Conservation (phyloP, 345 rosid species). For the Acer yangbiense region DNA sequence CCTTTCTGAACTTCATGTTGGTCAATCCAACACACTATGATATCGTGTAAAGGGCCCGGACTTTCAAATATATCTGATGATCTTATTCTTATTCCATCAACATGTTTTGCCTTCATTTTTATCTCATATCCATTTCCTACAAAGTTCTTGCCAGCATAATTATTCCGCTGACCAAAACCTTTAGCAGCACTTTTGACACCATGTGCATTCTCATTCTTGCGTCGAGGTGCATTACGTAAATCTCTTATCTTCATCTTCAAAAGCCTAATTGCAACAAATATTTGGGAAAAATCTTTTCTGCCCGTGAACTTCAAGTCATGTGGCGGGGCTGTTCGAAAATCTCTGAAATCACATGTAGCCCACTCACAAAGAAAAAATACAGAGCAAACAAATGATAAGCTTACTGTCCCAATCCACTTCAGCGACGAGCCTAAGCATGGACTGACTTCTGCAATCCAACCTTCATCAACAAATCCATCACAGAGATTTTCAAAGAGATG, state of each 20-base stretch:
- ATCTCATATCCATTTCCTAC: slow-evolving; percentile 33
- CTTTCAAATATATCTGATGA: slow-evolving; percentile 69
- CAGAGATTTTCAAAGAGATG: slow-evolving; percentile 78
- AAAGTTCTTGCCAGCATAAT: slow-evolving; percentile 32
- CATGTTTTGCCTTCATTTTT: slow-evolving; percentile 28
- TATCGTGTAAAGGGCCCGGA: slow-evolving; percentile 93
- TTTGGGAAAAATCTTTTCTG: slow-evolving; percentile 76
- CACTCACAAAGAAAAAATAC: slow-evolving; percentile 94
- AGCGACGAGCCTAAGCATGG: slow-evolving; percentile 83
- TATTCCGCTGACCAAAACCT: slow-evolving; percentile 29
- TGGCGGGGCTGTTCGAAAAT: slow-evolving; percentile 67
- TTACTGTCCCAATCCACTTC: slow-evolving; percentile 77
- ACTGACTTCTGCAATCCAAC: slow-evolving; percentile 87
- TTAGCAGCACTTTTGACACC: slow-evolving; percentile 38
- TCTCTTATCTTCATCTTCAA: slow-evolving; percentile 73
- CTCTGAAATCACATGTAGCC: slow-evolving; percentile 96
- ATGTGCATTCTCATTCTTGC: slow-evolving; percentile 40
- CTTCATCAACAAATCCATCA: slow-evolving; percentile 70
- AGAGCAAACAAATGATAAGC: slow-evolving; percentile 68
- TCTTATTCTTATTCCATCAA: slow-evolving; percentile 25
- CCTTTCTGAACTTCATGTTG: slow-evolving; percentile 84
- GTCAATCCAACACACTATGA: slow-evolving; percentile 97
- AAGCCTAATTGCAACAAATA: slow-evolving; percentile 76
- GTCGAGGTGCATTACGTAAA: slow-evolving; percentile 37
- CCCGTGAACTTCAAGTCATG: slow-evolving; percentile 76